These are phyloP conservation scores for Apiospora aurea DNA, from an alignment of 2,329 filamentous ascomycete species.

Conservation along the genomic window DNA sequence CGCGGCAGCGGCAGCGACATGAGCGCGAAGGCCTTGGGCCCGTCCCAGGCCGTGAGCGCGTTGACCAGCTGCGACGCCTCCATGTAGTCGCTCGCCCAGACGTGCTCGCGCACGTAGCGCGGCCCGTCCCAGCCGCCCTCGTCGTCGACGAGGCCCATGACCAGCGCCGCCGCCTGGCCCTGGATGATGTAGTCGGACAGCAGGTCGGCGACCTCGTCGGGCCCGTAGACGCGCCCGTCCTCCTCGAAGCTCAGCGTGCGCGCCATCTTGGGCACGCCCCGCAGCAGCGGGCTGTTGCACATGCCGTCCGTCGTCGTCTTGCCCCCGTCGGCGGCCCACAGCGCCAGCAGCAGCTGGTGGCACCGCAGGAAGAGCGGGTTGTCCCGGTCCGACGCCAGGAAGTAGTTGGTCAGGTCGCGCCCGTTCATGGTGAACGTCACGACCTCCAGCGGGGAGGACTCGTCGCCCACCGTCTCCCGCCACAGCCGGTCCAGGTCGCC, in stretches of 20 bases:
- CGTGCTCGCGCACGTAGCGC: slow-evolving; percentile 53
- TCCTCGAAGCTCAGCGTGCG: slow-evolving; percentile 33
- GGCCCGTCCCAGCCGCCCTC: slow-evolving; percentile 62
- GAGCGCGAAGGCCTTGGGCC: slow-evolving; percentile 55
- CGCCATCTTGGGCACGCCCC: slow-evolving; percentile 50
- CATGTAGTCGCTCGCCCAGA: slow-evolving; percentile 60
- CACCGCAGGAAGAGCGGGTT: slow-evolving; percentile 56
- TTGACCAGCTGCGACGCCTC: slow-evolving; percentile 60
- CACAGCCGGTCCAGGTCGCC: slow-evolving; percentile 63
- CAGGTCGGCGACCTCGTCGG: slow-evolving; percentile 48
- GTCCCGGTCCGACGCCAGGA: slow-evolving; percentile 45
- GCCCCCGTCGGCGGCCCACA: slow-evolving; percentile 56
- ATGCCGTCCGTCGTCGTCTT: slow-evolving; percentile 59
- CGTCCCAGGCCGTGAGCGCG: slow-evolving; percentile 58
- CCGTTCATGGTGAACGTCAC: slow-evolving; percentile 53
- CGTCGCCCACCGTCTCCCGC: slow-evolving; percentile 55
- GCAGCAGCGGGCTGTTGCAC: slow-evolving; percentile 54
- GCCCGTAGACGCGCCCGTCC: slow-evolving; percentile 23
- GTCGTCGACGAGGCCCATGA: slow-evolving; percentile 58
- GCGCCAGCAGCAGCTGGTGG: slow-evolving; percentile 56
- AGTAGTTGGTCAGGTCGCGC: slow-evolving; percentile 54
- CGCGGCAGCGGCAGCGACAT: slow-evolving; percentile 53
- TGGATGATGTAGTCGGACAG: slow-evolving; percentile 66
- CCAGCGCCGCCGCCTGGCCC: slow-evolving; percentile 58
- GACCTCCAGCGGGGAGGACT: slow-evolving; percentile 54